Percentiles rank a stretch among this genome's conserved stretches.
These are phyloP conservation scores for Suhomyces kilbournensis DNA, from an alignment of 805 yeast genomes.

Conservation along the genomic window DNA sequence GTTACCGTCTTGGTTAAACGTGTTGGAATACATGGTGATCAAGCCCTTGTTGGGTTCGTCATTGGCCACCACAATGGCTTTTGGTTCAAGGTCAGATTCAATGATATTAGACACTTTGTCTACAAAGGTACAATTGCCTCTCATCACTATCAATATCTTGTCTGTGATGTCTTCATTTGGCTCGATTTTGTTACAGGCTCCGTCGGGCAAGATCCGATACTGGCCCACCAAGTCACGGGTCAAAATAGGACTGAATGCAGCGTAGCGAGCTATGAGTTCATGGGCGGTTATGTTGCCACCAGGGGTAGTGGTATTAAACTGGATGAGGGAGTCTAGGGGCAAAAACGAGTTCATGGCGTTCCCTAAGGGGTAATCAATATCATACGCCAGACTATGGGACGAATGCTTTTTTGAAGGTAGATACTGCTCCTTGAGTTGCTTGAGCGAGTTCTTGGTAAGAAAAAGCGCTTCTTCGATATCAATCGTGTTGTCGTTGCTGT, in stretches of 20 bases:
- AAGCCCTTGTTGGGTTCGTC: conserved; percentile 45
- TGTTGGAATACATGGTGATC: conserved; percentile 53
- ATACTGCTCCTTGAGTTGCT: conserved; percentile 19
- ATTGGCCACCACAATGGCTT: conserved; percentile 56
- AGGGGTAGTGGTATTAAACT: conserved; percentile 23
- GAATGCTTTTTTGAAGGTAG: conserved; percentile 1
- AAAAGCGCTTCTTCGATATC: conserved; percentile 24
- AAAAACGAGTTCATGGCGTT: conserved; percentile 38
- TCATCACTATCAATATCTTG: conserved; percentile 27
- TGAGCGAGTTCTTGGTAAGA: conserved; percentile 23
- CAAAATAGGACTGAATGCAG: conserved; percentile 40
- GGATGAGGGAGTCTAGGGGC: conserved; percentile 38
- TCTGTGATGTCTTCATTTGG: conserved; percentile 16
- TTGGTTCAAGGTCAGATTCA: conserved; percentile 32
- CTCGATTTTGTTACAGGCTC: conserved; percentile 25
- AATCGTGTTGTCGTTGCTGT: conserved; percentile 4
- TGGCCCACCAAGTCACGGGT: conserved; percentile 20
- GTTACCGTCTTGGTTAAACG: conserved; percentile 36
- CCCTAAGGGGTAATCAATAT: conserved; percentile 30
- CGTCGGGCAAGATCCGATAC: conserved; percentile 23
- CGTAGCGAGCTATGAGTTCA: conserved; percentile 34
- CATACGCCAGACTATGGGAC: neutral
- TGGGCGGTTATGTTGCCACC: conserved; percentile 13
- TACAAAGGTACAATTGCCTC: conserved; percentile 42
- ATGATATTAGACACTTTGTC: conserved; percentile 48